Evolutionary conservation across 306 rosid species (phyloP).

Genomic region (Malus sieversii): DNA sequence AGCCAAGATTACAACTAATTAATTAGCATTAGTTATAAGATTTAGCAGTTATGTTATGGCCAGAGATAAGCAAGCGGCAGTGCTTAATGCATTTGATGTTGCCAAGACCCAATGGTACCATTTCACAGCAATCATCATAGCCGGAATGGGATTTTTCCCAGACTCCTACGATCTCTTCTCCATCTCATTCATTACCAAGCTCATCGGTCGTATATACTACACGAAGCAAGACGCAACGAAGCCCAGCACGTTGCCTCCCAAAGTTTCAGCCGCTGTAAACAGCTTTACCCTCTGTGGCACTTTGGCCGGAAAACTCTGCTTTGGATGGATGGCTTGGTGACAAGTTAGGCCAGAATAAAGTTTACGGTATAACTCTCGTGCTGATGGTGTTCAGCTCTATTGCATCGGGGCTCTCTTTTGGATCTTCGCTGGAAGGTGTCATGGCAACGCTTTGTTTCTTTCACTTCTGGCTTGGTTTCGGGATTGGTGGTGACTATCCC

Average conservation of each 20-base stretch:
- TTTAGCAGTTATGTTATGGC: background rate
- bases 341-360: background rate
- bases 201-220: background rate
- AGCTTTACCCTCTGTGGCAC: background rate
- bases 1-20: background rate
- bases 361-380: background rate
- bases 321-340: constrained; percentile 7
- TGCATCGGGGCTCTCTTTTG: constrained; percentile 6
- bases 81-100: constrained; percentile 4
- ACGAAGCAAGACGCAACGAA: background rate
- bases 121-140: background rate
- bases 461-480: background rate
- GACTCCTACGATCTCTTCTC: constrained; percentile 1
- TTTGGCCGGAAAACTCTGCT: background rate
- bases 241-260: background rate
- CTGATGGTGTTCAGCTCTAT: background rate
- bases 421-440: background rate
- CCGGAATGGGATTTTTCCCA: constrained; percentile 8
- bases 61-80: background rate
- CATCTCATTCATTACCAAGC: background rate
- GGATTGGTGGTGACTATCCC: background rate
- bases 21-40: background rate
- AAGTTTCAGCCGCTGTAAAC: background rate
- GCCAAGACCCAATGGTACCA: background rate
- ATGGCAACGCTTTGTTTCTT: background rate